Evolutionary conservation across 1,139 yeast genomes (phyloP), one percentile per base, ranked within the genome.

Genomic region (Insectozyma bohioensis): DNA sequence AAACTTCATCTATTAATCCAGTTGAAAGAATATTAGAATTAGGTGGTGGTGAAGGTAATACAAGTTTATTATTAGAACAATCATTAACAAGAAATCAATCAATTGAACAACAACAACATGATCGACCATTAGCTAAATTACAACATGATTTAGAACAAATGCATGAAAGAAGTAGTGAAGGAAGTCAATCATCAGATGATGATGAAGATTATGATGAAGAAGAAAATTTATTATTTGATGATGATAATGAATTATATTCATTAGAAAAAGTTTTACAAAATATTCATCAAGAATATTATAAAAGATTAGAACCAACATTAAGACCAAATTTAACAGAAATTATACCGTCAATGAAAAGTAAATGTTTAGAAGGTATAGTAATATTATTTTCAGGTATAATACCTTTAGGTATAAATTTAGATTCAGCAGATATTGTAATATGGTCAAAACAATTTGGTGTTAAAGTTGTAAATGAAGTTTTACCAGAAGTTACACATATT

Each of bases 361-460:
- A 66, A 37, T 88, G 87, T 2, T 77, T 92, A 42, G 61, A 72
- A 24, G 92, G 83, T 3, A 74, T 82, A 29, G 78, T 79, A 1
- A 76, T 92, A 36, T 68, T 92, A 17, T 84, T 92, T 49, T 84
- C 95, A 1, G 97, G 97, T 0, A 71, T 90, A 11, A 74, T 92
- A 13, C 97, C 97, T 1, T 55, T 85, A 12, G 94, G 94, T 1
- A 71, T 81, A 5, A 75, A 79, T 38, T 62, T 85, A 12, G 81
- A 83, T 35, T 61, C 72, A 30, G 85, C 86, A 2, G 96, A 87
- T 54, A 85, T 92, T 31, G 97, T 90, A 2, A 78, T 82, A 17
- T 90, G 97, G 97, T 85, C 92, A 12, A 75, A 78, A 36, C 86
- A 90, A 39, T 92, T 92, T 67, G 98, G 98, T 0, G 97, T 95